Percentiles rank a stretch among this genome's conserved stretches.
phyloP scores from a whole-genome alignment of 495 filamentous ascomycete genomes.

The Mytilinidion resinicola region DNA sequence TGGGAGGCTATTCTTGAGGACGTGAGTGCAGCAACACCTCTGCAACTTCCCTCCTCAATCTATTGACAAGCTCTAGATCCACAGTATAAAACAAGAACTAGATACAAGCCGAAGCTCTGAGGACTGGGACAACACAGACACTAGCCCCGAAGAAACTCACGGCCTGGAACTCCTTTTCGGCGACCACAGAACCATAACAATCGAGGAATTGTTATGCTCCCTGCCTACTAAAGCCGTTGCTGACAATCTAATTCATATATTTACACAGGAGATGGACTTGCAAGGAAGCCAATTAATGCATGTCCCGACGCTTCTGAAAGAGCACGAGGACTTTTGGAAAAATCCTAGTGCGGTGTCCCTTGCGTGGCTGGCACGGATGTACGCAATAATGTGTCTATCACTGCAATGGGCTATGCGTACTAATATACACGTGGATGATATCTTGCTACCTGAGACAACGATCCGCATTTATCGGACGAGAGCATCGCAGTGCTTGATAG shows the following conservation, averaged over 20 bases:
- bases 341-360: not conserved
- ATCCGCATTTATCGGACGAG: not conserved
- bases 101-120: not conserved
- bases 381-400: conserved; percentile 8
- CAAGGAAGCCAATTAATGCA: not conserved
- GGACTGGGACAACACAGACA: not conserved
- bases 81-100: not conserved
- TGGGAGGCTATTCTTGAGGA: not conserved
- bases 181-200: not conserved
- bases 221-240: not conserved
- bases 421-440: not conserved
- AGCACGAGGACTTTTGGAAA: not conserved
- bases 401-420: not conserved
- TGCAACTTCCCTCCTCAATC: no score
- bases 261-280: no score
- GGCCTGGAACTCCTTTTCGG: not conserved
- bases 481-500: not conserved
- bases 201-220: not conserved
- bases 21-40: not conserved
- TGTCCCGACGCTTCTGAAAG: not conserved
- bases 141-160: not conserved
- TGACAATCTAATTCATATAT: not conserved
- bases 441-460: not conserved
- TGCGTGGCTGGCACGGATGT: conserved; percentile 3
- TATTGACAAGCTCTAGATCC: not conserved